These are phyloP conservation scores for Ligustrum vulgare DNA, from an alignment of 257 asterid species.

Conservation along the genomic window DNA sequence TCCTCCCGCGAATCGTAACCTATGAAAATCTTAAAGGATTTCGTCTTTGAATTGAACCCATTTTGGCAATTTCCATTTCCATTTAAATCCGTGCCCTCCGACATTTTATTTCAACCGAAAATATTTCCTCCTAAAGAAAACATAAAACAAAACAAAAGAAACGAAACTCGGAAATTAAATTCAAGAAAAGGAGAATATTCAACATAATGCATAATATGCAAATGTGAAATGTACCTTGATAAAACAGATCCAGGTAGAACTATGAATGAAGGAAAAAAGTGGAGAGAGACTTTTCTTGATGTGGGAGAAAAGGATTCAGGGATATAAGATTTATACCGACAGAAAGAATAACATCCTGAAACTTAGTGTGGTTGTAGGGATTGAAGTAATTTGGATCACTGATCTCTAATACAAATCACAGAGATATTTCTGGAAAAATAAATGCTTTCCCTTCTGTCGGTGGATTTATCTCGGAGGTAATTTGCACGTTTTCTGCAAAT, in stretches of 20 bases:
- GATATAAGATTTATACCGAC: not conserved
- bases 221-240: constrained; percentile 23
- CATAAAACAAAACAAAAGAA: not conserved
- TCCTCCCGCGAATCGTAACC: constrained; percentile 86
- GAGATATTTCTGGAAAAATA: not conserved
- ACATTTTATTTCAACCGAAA: constrained; percentile 25
- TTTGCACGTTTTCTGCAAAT: not conserved
- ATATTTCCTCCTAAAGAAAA: constrained; percentile 5
- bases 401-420: not conserved
- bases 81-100: constrained; percentile 21
- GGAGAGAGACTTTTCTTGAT: not conserved
- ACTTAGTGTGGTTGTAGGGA: not conserved
- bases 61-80: constrained; percentile 6
- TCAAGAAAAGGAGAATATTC: constrained; percentile 2
- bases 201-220: not conserved
- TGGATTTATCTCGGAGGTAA: not conserved
- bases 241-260: constrained; percentile 26
- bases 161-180: constrained; percentile 1
- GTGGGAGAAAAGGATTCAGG: constrained; percentile 15
- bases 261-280: not conserved
- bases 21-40: constrained; percentile 59
- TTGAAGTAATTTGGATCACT: constrained; percentile 1
- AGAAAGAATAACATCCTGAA: not conserved
- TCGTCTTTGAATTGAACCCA: constrained; percentile 15
- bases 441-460: not conserved